Conservation (phyloP, 75 land plant species). For the Cryptomeria japonica region DNA sequence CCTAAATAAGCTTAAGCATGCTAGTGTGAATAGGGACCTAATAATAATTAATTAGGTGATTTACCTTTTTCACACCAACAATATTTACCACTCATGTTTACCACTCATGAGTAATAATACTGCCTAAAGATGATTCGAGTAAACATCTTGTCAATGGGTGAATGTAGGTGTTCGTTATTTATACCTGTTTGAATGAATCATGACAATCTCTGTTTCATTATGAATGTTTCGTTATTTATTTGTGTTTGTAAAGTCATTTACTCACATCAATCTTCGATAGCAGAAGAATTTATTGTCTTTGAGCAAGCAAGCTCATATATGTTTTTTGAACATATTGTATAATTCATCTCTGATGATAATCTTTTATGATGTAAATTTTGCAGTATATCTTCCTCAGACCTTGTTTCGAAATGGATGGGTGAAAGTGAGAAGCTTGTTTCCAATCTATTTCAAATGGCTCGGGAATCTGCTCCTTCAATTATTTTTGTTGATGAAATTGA, state of each 20-base stretch:
- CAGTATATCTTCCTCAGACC: slow-evolving; percentile 96
- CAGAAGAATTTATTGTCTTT: not conserved
- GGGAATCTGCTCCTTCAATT: slow-evolving; percentile 95
- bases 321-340: not conserved
- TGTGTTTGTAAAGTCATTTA: not conserved
- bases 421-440: slow-evolving; percentile 99
- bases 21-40: too few species aligned
- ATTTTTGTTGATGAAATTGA: slow-evolving; percentile 99
- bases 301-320: not conserved
- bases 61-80: too few species aligned
- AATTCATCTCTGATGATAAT: not conserved
- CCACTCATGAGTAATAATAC: not conserved
- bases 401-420: slow-evolving; percentile 99
- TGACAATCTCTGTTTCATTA: not conserved
- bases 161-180: not conserved
- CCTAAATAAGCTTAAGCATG: too few species aligned
- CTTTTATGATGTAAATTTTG: not conserved
- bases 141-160: not conserved
- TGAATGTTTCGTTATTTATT: not conserved
- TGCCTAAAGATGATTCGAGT: not conserved
- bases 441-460: slow-evolving; percentile 97
- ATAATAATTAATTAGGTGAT: too few species aligned
- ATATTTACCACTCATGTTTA: not conserved
- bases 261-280: not conserved
- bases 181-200: not conserved